Conservation (phyloP, 1,284 basidiomycete species). For the Porogramme epimiltina region DNA sequence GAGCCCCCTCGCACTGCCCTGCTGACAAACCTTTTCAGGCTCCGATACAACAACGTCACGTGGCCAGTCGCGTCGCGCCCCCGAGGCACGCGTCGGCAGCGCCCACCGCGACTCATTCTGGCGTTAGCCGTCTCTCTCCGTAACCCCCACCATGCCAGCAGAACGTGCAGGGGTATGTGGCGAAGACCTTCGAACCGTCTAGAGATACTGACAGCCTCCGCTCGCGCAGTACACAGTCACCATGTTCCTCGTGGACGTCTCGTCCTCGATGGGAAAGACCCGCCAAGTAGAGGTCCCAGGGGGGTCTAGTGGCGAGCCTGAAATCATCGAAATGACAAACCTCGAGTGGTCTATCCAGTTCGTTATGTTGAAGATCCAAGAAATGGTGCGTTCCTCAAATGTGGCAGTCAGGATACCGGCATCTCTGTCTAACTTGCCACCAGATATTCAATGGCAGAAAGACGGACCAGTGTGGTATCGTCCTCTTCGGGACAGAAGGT, state of each 20-base stretch:
- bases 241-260: conserved; percentile 88
- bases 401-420: neutral
- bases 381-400: conserved; percentile 59
- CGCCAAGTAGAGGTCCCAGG: conserved; percentile 60
- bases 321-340: conserved; percentile 65
- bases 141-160: conserved; percentile 54
- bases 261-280: conserved; percentile 78
- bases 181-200: neutral
- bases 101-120: conserved; percentile 2
- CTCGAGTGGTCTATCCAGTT: conserved; percentile 84
- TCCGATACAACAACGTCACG: conserved; percentile 17
- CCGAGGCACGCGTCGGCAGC: conserved; percentile 9
- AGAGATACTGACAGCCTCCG: neutral
- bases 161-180: conserved; percentile 70
- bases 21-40: conserved; percentile 21
- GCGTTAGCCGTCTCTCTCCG: neutral
- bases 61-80: conserved; percentile 23
- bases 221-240: conserved; percentile 70
- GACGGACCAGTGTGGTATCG: conserved; percentile 88
- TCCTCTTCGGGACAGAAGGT: conserved; percentile 85
- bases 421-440: neutral
- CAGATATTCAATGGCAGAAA: conserved; percentile 89
- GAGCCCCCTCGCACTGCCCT: conserved; percentile 5
- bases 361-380: conserved; percentile 86
- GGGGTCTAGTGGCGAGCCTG: conserved; percentile 50